phyloP scores from a whole-genome alignment of 805 yeast genomes.

The Starmerella stigmatis region DNA sequence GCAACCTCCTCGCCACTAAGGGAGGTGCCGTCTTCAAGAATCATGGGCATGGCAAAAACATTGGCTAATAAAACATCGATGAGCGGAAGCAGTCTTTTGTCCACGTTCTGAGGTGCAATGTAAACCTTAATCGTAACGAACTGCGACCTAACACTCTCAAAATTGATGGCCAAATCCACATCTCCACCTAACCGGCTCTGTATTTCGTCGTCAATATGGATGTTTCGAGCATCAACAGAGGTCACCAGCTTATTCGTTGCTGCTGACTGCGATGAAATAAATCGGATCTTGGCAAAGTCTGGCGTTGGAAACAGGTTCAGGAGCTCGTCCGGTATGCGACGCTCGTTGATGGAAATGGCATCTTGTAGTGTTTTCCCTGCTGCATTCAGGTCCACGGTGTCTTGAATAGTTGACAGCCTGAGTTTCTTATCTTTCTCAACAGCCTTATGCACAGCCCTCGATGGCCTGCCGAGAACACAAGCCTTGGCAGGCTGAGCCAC shows the following conservation, averaged over 20 bases:
- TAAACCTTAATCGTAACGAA: slow-evolving; percentile 61
- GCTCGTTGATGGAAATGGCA: slow-evolving; percentile 61
- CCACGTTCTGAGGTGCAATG: slow-evolving; percentile 46
- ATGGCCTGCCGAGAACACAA: slow-evolving; percentile 63
- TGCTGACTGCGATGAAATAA: slow-evolving; percentile 59
- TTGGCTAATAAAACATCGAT: slow-evolving; percentile 53
- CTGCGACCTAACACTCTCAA: slow-evolving; percentile 70
- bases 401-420: slow-evolving; percentile 41
- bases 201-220: slow-evolving; percentile 12
- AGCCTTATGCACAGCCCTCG: slow-evolving; percentile 44
- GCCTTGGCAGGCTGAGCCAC: slow-evolving; percentile 55
- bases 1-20: slow-evolving; percentile 71
- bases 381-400: slow-evolving; percentile 43
- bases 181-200: slow-evolving; percentile 23
- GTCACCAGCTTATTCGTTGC: slow-evolving; percentile 37
- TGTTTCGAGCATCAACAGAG: slow-evolving; percentile 3
- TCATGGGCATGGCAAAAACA: slow-evolving; percentile 63
- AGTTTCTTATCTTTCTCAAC: slow-evolving; percentile 44
- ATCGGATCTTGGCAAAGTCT: slow-evolving; percentile 61
- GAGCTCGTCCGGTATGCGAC: slow-evolving; percentile 62
- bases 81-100: slow-evolving; percentile 48
- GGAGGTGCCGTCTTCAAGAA: slow-evolving; percentile 46
- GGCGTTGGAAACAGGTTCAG: slow-evolving; percentile 56
- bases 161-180: slow-evolving; percentile 52
- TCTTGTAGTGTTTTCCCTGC: slow-evolving; percentile 42